Evolutionary conservation across 2,329 filamentous ascomycete species (phyloP).

Genomic region (Apiospora marii): DNA sequence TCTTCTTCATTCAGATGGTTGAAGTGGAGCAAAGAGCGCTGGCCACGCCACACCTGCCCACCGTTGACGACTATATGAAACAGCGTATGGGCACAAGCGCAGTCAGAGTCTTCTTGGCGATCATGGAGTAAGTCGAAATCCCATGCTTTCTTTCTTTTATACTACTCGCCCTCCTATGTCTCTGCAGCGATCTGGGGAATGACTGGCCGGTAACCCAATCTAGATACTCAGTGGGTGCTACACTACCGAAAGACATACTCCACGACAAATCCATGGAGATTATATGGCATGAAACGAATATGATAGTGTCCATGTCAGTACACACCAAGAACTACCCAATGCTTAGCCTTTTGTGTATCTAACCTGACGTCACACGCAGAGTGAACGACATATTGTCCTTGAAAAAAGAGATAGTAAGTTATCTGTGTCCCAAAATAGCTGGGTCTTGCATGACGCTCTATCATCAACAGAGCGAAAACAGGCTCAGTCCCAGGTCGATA

Average conservation of each 20-base stretch:
- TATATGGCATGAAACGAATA: conserved; percentile 30
- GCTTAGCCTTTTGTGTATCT: neutral
- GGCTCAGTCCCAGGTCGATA: conserved; percentile 30
- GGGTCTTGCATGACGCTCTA: too few species aligned
- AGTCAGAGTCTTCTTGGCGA: conserved; percentile 27
- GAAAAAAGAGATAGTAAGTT: conserved; percentile 32
- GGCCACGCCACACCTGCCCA: conserved; percentile 23
- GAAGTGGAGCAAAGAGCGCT: conserved; percentile 30
- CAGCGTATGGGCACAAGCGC: conserved; percentile 28
- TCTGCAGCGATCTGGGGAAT: too few species aligned
- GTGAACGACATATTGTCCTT: conserved; percentile 33
- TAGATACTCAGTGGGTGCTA: conserved; percentile 30
- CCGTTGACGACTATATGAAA: conserved; percentile 28
- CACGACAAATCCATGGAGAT: conserved; percentile 29
- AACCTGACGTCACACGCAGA: conserved; percentile 6
- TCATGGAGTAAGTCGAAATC: conserved; percentile 24
- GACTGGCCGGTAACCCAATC: too few species aligned
- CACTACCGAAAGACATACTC: conserved; percentile 23
- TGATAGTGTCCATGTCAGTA: conserved; percentile 24
- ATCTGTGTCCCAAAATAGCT: neutral
- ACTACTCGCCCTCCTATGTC: too few species aligned
- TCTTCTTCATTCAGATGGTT: conserved; percentile 28
- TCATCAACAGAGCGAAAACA: neutral
- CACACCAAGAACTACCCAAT: neutral
- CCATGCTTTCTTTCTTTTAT: too few species aligned